phyloP scores from a whole-genome alignment of 2,329 filamentous ascomycete genomes.

The Botrytis sinoallii region DNA sequence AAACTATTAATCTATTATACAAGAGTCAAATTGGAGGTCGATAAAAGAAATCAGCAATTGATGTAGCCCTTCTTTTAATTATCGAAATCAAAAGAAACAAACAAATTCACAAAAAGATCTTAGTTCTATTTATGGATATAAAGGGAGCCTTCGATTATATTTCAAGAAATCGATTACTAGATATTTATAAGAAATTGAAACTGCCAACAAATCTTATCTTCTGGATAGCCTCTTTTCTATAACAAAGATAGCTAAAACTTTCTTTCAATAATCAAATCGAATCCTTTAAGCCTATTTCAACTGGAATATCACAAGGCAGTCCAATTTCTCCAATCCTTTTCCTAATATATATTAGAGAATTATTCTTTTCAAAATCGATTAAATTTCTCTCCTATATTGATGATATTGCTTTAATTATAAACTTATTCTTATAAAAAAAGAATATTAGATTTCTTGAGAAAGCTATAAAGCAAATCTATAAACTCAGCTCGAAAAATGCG shows the following conservation, averaged over 20 bases:
- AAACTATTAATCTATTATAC: slow-evolving; percentile 11
- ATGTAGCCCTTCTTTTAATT: background rate
- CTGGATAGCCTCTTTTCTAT: background rate
- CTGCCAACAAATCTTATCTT: background rate
- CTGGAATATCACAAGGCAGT: background rate
- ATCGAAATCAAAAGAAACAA: background rate
- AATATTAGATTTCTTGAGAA: background rate
- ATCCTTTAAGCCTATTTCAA: background rate
- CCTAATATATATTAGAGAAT: background rate
- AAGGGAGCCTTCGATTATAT: slow-evolving; percentile 15
- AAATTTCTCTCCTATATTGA: background rate
- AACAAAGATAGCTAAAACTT: no score
- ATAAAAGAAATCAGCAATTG: slow-evolving; percentile 20
- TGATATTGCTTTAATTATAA: background rate
- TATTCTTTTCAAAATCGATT: background rate
- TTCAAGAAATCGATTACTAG: slow-evolving; percentile 13
- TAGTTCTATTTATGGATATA: slow-evolving; percentile 14
- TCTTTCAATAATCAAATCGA: background rate
- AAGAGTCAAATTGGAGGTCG: background rate
- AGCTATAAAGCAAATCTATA: background rate
- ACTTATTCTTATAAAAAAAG: background rate
- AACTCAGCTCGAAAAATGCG: background rate
- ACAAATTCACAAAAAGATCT: background rate
- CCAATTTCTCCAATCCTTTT: background rate
- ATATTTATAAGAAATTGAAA: background rate